Base-by-base conservation (phyloP, 2,329 filamentous ascomycete genomes). In the Penicillium sp. region DNA sequence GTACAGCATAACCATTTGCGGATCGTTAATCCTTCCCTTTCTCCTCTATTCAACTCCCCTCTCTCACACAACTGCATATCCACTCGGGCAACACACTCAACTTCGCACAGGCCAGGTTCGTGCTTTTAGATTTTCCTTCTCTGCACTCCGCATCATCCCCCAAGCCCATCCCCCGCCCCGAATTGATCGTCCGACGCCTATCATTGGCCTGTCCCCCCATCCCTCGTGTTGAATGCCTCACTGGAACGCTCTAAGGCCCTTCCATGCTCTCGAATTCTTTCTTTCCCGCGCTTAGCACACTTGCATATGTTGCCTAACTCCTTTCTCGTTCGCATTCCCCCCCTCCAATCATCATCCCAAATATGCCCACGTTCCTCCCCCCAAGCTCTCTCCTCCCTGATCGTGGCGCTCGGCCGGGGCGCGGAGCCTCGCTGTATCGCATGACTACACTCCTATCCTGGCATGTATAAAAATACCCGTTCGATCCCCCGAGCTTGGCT, bases 251-350 rank as follows among this genome's bases (percentile, higher is more conserved):
- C 56, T 51, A 49, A 43, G 50, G 49, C 51, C 55, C 53, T 62
- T 58, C 57, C 13, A 33, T 7, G 19, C 19, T 14, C 37, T 61
- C 29, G 43, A 31, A 50, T 48, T 58, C 56, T 49, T 56, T 56
- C 44, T 54, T 54, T 61, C 51, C 65, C 64, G 62, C 65, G 65
- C 62, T 66, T 66, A 66, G 56, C 63, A 50, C 57, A 56, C 50
- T 31, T 50, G 43, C 51, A 39, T 47, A 29, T 45, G 39, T 48
- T 45, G 37, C 24, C 46, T 47, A 37, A 62, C 47, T 45, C 16
- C 45, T 16, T 35, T 13, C n/a, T 42, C 31, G 16, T 37, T 52
- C 50, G 31, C 42, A 44, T 31, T 31, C 24, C 16, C 29, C 46
- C 42, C 52, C 58, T 46, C 52, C 60, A 67, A 67, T 66, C 60